Conservation (phyloP, 2,329 filamentous ascomycete species). For the Cucurbitaria berberidis region DNA sequence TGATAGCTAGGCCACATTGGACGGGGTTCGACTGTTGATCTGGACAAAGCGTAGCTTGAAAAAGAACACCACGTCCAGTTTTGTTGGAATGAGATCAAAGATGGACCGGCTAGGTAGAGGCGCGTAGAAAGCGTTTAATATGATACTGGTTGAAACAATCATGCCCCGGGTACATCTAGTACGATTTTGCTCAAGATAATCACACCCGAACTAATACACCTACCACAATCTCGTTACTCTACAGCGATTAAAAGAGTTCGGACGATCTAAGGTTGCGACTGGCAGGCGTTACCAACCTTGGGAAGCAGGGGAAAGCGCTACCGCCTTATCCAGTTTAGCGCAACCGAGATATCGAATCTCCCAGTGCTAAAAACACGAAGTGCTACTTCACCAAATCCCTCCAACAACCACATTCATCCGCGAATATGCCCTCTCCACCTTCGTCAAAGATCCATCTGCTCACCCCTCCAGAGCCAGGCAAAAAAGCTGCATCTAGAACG, state of each 20-base stretch:
- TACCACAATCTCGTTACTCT: too few species aligned
- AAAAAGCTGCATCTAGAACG: conserved; percentile 27
- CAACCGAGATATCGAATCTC: conserved; percentile 19
- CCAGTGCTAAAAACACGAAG: conserved; percentile 8
- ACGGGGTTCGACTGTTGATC: background rate
- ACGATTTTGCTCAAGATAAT: background rate
- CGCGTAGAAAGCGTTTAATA: background rate
- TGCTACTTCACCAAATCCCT: background rate
- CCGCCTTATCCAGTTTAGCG: conserved; percentile 12
- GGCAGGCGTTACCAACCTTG: too few species aligned
- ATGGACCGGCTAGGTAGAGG: too few species aligned
- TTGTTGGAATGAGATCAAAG: background rate
- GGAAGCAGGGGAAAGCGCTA: conserved; percentile 1
- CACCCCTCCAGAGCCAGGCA: conserved; percentile 24
- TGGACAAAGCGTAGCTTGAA: background rate
- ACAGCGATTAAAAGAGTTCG: too few species aligned
- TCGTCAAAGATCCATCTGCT: conserved; percentile 34
- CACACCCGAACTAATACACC: background rate
- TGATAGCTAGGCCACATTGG: background rate
- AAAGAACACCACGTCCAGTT: background rate
- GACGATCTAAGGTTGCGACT: too few species aligned
- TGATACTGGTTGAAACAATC: background rate
- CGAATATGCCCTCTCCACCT: conserved; percentile 17
- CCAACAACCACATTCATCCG: background rate
- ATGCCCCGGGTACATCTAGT: background rate